A percentile compares a stretch with the other conserved stretches of the same genome.
Evolutionary conservation across 306 rosid genomes (phyloP).

Genomic region (Sphenostylis stenocarpa): DNA sequence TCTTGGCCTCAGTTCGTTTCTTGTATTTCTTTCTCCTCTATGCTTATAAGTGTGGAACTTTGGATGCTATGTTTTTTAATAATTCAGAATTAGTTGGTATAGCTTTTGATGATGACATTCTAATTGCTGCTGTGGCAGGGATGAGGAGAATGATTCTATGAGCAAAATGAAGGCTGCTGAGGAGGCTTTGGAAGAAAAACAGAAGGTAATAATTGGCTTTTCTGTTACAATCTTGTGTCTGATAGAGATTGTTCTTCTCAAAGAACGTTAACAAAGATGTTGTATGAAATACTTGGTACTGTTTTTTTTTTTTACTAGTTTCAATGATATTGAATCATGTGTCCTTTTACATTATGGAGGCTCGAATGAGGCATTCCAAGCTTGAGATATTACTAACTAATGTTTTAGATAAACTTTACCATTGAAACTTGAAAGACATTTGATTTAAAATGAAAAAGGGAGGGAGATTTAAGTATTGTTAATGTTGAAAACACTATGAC

Average conservation of each 20-base stretch:
- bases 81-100: slow-evolving; percentile 26
- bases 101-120: slow-evolving; percentile 37
- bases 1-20: slow-evolving; percentile 3
- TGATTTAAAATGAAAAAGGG: neutral
- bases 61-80: slow-evolving; percentile 8
- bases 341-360: slow-evolving; percentile 15
- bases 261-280: slow-evolving; percentile 4
- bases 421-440: neutral
- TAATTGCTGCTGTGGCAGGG: slow-evolving; percentile 58
- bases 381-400: neutral
- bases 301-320: neutral
- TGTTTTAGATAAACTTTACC: slow-evolving; percentile 9
- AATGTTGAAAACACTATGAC: neutral
- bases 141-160: slow-evolving; percentile 76
- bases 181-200: slow-evolving; percentile 76
- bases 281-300: neutral
- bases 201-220: slow-evolving; percentile 58
- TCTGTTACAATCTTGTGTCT: neutral
- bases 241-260: slow-evolving; percentile 15
- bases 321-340: neutral
- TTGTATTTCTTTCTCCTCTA: neutral
- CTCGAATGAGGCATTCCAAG: neutral
- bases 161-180: slow-evolving; percentile 84
- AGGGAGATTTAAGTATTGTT: neutral
- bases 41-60: neutral